phyloP scores from a whole-genome alignment of 768 basidiomycete species.

The Inosperma sp. region DNA sequence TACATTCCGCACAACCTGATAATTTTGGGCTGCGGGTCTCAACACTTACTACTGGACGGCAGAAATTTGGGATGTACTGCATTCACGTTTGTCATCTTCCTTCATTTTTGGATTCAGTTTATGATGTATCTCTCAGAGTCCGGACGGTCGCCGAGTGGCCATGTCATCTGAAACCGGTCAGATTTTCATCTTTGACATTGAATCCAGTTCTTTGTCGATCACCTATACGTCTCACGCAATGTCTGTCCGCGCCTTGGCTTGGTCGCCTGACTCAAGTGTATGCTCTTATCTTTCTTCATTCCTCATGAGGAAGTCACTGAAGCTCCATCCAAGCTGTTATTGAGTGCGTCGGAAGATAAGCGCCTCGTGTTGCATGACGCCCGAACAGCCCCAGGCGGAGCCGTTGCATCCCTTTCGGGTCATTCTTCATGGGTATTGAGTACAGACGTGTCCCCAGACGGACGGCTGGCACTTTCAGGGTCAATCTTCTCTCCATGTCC shows the following conservation, averaged over 20 bases:
- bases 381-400: constrained; percentile 68
- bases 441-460: constrained; percentile 77
- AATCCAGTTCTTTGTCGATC: constrained; percentile 55
- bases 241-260: constrained; percentile 80
- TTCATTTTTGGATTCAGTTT: not conserved
- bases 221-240: constrained; percentile 88
- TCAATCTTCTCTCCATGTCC: constrained; percentile 29
- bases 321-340: constrained; percentile 53
- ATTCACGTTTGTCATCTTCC: constrained; percentile 49
- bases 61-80: constrained; percentile 75
- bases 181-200: constrained; percentile 80
- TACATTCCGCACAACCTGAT: constrained; percentile 65
- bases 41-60: constrained; percentile 59
- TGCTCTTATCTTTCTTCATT: constrained; percentile 25
- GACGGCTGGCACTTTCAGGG: constrained; percentile 77
- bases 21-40: constrained; percentile 63
- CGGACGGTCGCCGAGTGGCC: constrained; percentile 79
- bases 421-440: constrained; percentile 92
- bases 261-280: constrained; percentile 88
- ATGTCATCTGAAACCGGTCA: constrained; percentile 85
- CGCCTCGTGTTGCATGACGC: constrained; percentile 89
- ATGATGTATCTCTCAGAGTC: constrained; percentile 52
- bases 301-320: constrained; percentile 6
- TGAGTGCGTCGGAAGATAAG: constrained; percentile 92
- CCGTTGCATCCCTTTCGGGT: constrained; percentile 80